These are phyloP conservation scores for Arctostaphylos glauca DNA, from an alignment of 148 eudicot genomes.

Conservation along the genomic window DNA sequence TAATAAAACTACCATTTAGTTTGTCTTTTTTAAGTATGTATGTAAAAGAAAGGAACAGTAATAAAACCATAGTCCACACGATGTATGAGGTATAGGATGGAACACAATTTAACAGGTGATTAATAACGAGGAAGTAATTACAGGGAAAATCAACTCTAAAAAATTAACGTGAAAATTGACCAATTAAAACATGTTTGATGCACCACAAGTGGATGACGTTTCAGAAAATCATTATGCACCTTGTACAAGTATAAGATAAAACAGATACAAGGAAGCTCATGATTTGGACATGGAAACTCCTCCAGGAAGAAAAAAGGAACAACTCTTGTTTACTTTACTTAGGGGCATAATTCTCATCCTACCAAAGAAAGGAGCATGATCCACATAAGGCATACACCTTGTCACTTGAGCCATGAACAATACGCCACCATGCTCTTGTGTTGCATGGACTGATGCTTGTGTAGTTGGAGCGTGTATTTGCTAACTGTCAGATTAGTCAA, in stretches of 20 bases:
- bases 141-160: background rate
- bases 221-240: background rate
- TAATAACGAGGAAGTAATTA: background rate
- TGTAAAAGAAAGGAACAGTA: too few relatives aligned
- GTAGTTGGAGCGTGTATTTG: background rate
- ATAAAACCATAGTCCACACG: too few relatives aligned
- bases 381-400: background rate
- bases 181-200: background rate
- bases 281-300: too few relatives aligned
- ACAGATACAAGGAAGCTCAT: background rate
- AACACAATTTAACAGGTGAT: background rate
- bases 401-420: background rate
- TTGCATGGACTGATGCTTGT: background rate
- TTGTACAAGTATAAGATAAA: constrained; percentile 8
- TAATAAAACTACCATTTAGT: background rate
- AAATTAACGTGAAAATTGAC: background rate
- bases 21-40: too few relatives aligned
- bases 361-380: background rate
- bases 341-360: background rate
- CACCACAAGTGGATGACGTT: background rate
- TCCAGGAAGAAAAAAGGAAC: background rate
- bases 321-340: too few relatives aligned
- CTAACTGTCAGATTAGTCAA: background rate
- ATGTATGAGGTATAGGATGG: background rate
- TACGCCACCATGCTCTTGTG: background rate